Evolutionary conservation across 2,329 filamentous ascomycete genomes (phyloP).

Genomic region (Fusarium oxysporum): DNA sequence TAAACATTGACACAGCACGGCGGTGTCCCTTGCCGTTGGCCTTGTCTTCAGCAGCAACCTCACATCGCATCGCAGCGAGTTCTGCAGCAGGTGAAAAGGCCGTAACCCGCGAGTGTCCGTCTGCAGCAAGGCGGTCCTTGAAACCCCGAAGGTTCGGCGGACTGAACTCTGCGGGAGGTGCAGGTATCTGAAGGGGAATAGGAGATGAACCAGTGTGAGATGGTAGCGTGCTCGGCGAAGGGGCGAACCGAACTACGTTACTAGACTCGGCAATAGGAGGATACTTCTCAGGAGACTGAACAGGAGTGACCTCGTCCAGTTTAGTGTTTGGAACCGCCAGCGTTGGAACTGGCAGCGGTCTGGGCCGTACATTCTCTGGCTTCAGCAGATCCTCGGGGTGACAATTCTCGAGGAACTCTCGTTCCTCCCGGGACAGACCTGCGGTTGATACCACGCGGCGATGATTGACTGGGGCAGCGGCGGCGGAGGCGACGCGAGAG

Average conservation of each 20-base stretch:
- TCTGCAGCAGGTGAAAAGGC: conserved; percentile 16
- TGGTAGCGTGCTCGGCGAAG: background rate
- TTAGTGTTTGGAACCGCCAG: background rate
- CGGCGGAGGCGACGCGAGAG: conserved; percentile 10
- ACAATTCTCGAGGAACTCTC: background rate
- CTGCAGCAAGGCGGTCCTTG: conserved; percentile 10
- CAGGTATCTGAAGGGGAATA: conserved; percentile 1
- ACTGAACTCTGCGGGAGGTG: background rate
- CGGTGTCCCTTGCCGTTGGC: conserved; percentile 5
- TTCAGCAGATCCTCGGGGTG: background rate
- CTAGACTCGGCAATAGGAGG: background rate
- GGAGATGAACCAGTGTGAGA: conserved; percentile 16
- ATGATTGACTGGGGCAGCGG: background rate
- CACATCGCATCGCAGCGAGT: conserved; percentile 19
- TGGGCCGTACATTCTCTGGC: background rate
- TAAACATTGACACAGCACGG: conserved; percentile 15
- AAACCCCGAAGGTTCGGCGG: conserved; percentile 7
- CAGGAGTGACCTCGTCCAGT: conserved; percentile 10
- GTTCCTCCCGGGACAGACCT: background rate
- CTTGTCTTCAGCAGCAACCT: conserved; percentile 7
- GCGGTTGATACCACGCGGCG: background rate
- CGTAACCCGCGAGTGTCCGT: background rate
- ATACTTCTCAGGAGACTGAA: conserved; percentile 13
- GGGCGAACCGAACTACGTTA: conserved; percentile 7
- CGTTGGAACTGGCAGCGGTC: background rate